Conservation (phyloP, 176 grass and related monocot genomes). For the Lolium rigidum region DNA sequence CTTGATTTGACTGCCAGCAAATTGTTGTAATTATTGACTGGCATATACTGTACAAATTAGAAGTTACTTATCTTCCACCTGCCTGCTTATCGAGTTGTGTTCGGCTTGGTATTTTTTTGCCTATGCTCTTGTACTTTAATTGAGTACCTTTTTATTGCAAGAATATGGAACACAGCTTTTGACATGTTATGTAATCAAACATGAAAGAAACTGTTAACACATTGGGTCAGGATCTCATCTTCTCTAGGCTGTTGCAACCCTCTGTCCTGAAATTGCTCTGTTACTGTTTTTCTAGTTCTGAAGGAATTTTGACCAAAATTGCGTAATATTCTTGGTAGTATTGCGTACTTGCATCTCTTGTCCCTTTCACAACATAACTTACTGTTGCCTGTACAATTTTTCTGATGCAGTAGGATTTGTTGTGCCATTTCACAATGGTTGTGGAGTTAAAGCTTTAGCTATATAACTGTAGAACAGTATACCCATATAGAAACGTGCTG, state of each 20-base stretch:
- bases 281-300: conserved; percentile 4
- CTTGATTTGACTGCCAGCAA: conserved; percentile 3
- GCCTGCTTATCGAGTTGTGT: not conserved
- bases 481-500: not conserved
- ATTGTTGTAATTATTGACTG: conserved; percentile 6
- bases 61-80: conserved; percentile 9
- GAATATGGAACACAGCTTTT: conserved; percentile 1
- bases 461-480: not conserved
- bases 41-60: not conserved
- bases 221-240: not conserved
- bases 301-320: not conserved
- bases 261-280: not conserved
- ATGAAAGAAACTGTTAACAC: not conserved
- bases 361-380: conserved; percentile 26
- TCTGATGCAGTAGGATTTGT: conserved; percentile 20
- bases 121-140: not conserved
- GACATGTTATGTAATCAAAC: conserved; percentile 15
- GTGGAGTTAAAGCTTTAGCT: not conserved
- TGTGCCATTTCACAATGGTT: conserved; percentile 16
- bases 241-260: not conserved
- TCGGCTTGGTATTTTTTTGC: not conserved
- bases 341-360: not conserved
- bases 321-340: conserved; percentile 17
- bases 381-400: conserved; percentile 16
- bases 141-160: not conserved